These are phyloP conservation scores for Aspergillus haitiensis DNA, from an alignment of 495 filamentous ascomycete genomes.

Conservation along the genomic window DNA sequence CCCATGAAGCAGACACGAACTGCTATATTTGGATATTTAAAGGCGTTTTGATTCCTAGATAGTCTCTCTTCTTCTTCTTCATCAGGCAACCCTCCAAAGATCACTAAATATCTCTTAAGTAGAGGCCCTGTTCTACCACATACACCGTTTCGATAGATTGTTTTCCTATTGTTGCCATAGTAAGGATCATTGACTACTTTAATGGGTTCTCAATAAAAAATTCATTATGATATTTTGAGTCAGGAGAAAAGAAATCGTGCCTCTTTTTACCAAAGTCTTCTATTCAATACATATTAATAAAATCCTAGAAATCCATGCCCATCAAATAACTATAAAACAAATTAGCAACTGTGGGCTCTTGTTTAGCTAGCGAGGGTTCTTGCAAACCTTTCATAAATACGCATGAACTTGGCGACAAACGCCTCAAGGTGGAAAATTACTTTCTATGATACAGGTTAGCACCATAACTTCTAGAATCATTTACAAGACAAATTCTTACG, in stretches of 20 bases:
- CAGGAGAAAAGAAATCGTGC: constrained; percentile 20
- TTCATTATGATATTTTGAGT: too few relatives aligned
- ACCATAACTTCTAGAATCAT: not conserved
- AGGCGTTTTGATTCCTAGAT: too few relatives aligned
- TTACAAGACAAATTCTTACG: constrained; percentile 39
- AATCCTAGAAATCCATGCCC: constrained; percentile 75
- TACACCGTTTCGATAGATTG: too few relatives aligned
- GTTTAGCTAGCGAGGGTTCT: not conserved
- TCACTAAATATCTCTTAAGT: too few relatives aligned
- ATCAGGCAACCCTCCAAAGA: too few relatives aligned
- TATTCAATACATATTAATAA: constrained; percentile 17
- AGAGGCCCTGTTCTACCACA: too few relatives aligned
- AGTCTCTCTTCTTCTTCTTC: too few relatives aligned
- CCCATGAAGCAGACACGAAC: too few relatives aligned
- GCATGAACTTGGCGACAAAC: constrained; percentile 98
- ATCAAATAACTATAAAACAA: constrained; percentile 66
- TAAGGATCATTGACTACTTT: too few relatives aligned
- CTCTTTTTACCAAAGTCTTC: constrained; percentile 40
- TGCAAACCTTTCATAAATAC: constrained; percentile 76
- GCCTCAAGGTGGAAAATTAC: constrained; percentile 97
- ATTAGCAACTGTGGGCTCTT: constrained; percentile 25
- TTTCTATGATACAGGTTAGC: constrained; percentile 57
- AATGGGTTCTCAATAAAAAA: too few relatives aligned
- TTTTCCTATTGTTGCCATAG: too few relatives aligned
- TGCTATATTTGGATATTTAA: too few relatives aligned